Evolutionary conservation across 192 early-diverging fungal genomes (phyloP), one percentile per base, ranked within the genome.

Genomic region (Backusella macrospora): DNA sequence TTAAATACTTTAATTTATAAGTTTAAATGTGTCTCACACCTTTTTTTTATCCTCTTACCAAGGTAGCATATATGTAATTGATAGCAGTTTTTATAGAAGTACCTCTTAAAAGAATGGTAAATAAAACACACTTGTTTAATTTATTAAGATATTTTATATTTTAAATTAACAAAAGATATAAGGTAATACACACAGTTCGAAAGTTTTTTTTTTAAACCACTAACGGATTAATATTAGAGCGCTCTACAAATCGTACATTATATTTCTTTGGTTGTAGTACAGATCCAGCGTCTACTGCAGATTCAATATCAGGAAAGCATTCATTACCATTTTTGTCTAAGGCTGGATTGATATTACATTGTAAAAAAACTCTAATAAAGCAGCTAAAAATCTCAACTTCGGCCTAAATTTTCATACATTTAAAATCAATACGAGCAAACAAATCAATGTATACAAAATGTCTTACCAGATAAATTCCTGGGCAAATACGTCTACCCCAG

Each of bases 401-500:
- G 26, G 52, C 52, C 52, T 59, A 59, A 59, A 29, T 3, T 59
- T 59, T 23, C 29, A 34, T 2, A 2, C 2, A 34, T 34, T 34
- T 34, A 34, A 34, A 34, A 34, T 34, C 29, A 34, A 34, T 34
- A 2, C 29, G 29, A 34, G 29, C 2, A 34, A 34, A 34, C 29
- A 34, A 2, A 34, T 34, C 2, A 34, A 34, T 34, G 29, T 34
- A 46, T 46, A 46, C 8, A 46, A 46, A 3, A 4, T n/a, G 2
- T n/a, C 34, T 6, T 38, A 38, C 65, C 39, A 66, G n/a, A 12
- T 66, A 43, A 39, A 42, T 42, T 9, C 65, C 65, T 16, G 65
- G 65, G 10, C 65, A 66, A 16, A 38, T 66, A 44, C 65, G 65
- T 44, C 73, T 42, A 15, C 73, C 73, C 62, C 62, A 74, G 5